Evolutionary conservation across 441 rosid genomes (phyloP).

Genomic region (Viola pubescens): DNA sequence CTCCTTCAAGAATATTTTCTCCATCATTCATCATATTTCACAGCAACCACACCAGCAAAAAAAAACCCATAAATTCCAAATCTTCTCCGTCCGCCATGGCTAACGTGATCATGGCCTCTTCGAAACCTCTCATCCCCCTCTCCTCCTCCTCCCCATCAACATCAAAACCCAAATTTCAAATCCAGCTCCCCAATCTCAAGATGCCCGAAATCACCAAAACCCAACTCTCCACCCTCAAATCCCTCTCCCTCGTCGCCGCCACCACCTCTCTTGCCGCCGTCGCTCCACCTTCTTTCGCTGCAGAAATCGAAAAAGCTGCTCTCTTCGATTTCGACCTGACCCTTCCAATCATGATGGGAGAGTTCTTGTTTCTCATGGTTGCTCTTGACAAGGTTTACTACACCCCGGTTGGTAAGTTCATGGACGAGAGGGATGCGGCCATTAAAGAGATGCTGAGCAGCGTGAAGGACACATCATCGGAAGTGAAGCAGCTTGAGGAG

Average conservation of each 20-base stretch:
- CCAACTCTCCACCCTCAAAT: conserved; percentile 37
- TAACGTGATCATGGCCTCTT: conserved; percentile 62
- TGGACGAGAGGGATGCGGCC: conserved; percentile 70
- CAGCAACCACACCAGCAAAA: neutral
- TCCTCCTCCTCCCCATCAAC: conserved; percentile 21
- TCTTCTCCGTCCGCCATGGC: conserved; percentile 46
- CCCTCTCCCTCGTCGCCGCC: conserved; percentile 51
- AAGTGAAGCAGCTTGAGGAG: conserved; percentile 80
- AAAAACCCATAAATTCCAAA: conserved; percentile 1
- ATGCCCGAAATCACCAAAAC: conserved; percentile 27
- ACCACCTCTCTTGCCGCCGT: conserved; percentile 26
- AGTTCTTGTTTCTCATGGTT: conserved; percentile 76
- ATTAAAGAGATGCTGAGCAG: conserved; percentile 71
- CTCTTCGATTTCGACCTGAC: conserved; percentile 92
- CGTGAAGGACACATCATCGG: conserved; percentile 69
- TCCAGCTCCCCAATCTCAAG: conserved; percentile 33
- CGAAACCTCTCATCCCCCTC: conserved; percentile 46
- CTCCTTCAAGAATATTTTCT: neutral
- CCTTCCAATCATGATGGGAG: conserved; percentile 70
- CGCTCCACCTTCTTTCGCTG: conserved; percentile 68
- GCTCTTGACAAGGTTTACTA: conserved; percentile 74
- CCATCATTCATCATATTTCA: neutral
- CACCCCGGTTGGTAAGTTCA: conserved; percentile 79
- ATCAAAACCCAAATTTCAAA: conserved; percentile 29
- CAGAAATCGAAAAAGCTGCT: conserved; percentile 66